Evolutionary conservation across 495 filamentous ascomycete species (phyloP).

Genomic region (Delitschia confertaspora): DNA sequence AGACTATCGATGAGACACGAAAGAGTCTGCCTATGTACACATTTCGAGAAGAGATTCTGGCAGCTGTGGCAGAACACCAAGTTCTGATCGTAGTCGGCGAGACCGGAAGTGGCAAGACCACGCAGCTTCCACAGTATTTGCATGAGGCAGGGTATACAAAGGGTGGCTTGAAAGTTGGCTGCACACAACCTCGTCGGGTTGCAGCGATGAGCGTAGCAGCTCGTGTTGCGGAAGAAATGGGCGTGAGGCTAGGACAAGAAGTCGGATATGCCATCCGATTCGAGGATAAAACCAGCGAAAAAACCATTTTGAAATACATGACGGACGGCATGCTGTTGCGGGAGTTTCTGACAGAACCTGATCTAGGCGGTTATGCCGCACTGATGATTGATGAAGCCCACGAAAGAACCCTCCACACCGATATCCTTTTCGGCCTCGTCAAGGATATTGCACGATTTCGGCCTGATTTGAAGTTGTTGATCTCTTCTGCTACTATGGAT

Average conservation of each 20-base stretch:
- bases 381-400: constrained; percentile 98
- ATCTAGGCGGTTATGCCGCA: constrained; percentile 73
- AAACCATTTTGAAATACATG: constrained; percentile 94
- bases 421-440: constrained; percentile 81
- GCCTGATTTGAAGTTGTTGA: constrained; percentile 83
- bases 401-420: constrained; percentile 84
- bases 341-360: constrained; percentile 85
- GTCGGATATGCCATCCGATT: constrained; percentile 96
- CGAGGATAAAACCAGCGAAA: constrained; percentile 86
- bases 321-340: constrained; percentile 94
- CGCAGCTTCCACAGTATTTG: constrained; percentile 36
- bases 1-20: constrained; percentile 80
- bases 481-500: constrained; percentile 92
- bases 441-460: constrained; percentile 85
- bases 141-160: constrained; percentile 38
- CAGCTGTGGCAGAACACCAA: constrained; percentile 34
- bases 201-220: constrained; percentile 94
- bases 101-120: constrained; percentile 38
- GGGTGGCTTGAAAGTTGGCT: constrained; percentile 56
- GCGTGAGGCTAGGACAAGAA: constrained; percentile 80
- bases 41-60: constrained; percentile 45
- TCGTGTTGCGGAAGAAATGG: constrained; percentile 91
- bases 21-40: constrained; percentile 86
- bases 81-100: constrained; percentile 35
- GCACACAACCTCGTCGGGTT: constrained; percentile 87